Percentiles rank a stretch among this genome's conserved stretches.
These are phyloP conservation scores for Sugiyamaella lignohabitans DNA, from an alignment of 805 yeast genomes.

Conservation along the genomic window DNA sequence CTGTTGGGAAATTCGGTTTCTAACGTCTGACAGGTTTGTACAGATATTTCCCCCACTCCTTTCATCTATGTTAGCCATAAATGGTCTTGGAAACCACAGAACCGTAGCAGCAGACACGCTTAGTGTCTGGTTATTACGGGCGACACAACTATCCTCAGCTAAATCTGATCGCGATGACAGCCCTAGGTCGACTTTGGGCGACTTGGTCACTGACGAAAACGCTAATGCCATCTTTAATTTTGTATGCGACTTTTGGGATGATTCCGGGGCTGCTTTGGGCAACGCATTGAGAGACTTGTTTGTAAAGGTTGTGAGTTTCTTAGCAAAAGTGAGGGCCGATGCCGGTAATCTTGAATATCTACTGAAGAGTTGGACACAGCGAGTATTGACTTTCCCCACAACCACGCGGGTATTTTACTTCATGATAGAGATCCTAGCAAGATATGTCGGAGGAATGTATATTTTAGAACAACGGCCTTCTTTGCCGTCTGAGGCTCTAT, in stretches of 20 bases:
- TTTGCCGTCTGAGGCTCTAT: conserved; percentile 44
- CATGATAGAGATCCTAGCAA: conserved; percentile 50
- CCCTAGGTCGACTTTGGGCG: too few relatives aligned
- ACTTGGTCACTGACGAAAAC: conserved; percentile 18
- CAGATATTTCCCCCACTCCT: conserved; percentile 29
- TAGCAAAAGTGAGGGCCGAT: conserved; percentile 27
- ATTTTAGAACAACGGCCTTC: conserved; percentile 41
- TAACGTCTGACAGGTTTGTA: conserved; percentile 14
- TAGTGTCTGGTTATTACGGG: conserved; percentile 58
- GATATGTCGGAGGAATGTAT: conserved; percentile 38
- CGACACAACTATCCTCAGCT: conserved; percentile 35
- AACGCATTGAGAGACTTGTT: conserved; percentile 63
- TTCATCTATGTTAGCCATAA: conserved; percentile 28
- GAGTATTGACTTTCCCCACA: conserved; percentile 39
- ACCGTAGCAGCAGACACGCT: conserved; percentile 52
- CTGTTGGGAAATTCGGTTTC: background rate
- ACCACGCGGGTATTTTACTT: conserved; percentile 57
- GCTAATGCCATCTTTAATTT: conserved; percentile 32
- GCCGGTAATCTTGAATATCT: conserved; percentile 11
- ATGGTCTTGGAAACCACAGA: conserved; percentile 36
- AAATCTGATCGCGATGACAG: conserved; percentile 15
- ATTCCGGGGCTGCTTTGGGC: conserved; percentile 61
- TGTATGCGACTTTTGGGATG: conserved; percentile 63
- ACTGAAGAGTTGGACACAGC: conserved; percentile 40
- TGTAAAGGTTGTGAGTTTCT: conserved; percentile 42